Evolutionary conservation across 2,329 filamentous ascomycete genomes (phyloP).

Genomic region (Microthyrium microscopicum): DNA sequence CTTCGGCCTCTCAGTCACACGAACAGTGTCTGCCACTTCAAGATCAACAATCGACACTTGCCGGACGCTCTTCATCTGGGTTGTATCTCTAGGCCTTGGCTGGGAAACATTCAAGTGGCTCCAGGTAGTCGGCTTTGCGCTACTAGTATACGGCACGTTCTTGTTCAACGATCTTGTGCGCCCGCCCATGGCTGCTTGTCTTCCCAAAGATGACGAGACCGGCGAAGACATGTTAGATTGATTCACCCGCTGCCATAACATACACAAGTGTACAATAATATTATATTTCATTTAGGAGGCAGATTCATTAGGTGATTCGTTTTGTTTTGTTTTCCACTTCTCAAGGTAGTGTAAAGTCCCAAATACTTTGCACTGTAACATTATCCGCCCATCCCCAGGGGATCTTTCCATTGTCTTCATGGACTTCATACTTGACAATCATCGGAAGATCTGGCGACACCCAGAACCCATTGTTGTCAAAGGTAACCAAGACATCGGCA

Average conservation of each 20-base stretch:
- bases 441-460: slow-evolving; percentile 28
- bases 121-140: slow-evolving; percentile 71
- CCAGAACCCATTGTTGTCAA: slow-evolving; percentile 38
- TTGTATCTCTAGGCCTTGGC: slow-evolving; percentile 77
- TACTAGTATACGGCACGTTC: slow-evolving; percentile 93
- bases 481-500: slow-evolving; percentile 30
- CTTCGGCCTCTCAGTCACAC: slow-evolving; percentile 88
- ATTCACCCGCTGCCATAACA: too few species aligned
- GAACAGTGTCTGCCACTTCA: slow-evolving; percentile 76
- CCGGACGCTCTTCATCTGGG: slow-evolving; percentile 94
- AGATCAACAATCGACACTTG: slow-evolving; percentile 95
- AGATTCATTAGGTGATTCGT: background rate
- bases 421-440: slow-evolving; percentile 28
- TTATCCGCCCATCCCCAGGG: slow-evolving; percentile 27
- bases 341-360: slow-evolving; percentile 25
- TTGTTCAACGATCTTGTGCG: slow-evolving; percentile 88
- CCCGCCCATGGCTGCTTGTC: slow-evolving; percentile 55
- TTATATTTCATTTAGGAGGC: too few species aligned
- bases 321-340: background rate
- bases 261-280: too few species aligned
- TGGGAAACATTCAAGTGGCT: slow-evolving; percentile 99
- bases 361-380: slow-evolving; percentile 36
- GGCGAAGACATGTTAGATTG: too few species aligned
- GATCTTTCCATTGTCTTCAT: slow-evolving; percentile 21
- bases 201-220: slow-evolving; percentile 27